A percentile compares a stretch with the other conserved stretches of the same genome.
These are phyloP conservation scores for Auriscalpium orientale DNA, from an alignment of 768 basidiomycete species.

Conservation along the genomic window DNA sequence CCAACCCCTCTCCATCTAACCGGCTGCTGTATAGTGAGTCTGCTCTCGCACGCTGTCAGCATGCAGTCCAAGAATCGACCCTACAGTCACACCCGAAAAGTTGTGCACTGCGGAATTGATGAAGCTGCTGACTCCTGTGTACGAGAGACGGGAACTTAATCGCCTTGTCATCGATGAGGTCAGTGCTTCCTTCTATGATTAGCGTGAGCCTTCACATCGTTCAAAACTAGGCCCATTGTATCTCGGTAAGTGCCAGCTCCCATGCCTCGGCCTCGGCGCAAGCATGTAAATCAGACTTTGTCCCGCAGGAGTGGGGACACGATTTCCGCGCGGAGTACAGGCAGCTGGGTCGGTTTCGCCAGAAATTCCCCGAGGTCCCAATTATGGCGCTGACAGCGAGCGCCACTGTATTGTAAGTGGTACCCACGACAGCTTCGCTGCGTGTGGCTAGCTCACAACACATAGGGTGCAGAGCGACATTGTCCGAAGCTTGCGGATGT, in stretches of 20 bases:
- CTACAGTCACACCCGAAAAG: conserved; percentile 70
- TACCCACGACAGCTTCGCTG: background rate
- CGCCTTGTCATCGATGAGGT: conserved; percentile 81
- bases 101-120: conserved; percentile 49
- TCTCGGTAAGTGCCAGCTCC: conserved; percentile 45
- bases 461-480: conserved; percentile 71
- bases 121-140: conserved; percentile 38
- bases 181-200: conserved; percentile 2
- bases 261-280: background rate
- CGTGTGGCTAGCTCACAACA: background rate
- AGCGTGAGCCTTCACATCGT: no score
- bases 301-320: conserved; percentile 74
- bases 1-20: conserved; percentile 46
- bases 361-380: conserved; percentile 58
- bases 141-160: conserved; percentile 53
- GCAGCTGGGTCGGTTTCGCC: conserved; percentile 61
- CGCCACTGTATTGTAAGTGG: conserved; percentile 57
- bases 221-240: conserved; percentile 62
- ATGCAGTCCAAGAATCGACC: background rate
- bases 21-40: conserved; percentile 69
- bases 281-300: background rate
- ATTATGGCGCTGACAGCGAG: conserved; percentile 87
- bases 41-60: background rate
- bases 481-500: conserved; percentile 55
- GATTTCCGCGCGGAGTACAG: conserved; percentile 74